Evolutionary conservation across 257 asterid genomes (phyloP).

Genomic region (Capsicum baccatum): DNA sequence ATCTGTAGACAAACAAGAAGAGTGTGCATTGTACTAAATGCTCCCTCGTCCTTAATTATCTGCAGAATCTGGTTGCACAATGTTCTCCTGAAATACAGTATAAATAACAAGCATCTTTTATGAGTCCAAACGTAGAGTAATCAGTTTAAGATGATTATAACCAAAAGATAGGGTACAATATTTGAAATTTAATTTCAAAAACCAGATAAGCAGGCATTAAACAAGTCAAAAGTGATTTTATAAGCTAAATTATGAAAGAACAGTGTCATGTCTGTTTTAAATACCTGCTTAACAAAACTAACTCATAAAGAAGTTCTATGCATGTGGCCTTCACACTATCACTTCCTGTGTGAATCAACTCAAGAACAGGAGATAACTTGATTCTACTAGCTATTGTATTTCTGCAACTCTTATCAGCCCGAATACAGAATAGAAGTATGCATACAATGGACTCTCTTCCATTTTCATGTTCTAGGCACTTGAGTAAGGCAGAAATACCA

Average conservation of each 20-base stretch:
- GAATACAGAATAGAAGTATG: conserved; percentile 65
- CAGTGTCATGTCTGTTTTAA: neutral
- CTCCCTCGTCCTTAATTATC: conserved; percentile 78
- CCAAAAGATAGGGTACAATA: neutral
- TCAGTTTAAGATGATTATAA: too few relatives aligned
- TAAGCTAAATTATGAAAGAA: neutral
- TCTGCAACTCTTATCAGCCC: conserved; percentile 61
- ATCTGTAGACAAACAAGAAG: conserved; percentile 76
- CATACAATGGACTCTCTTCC: conserved; percentile 56
- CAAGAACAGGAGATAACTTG: conserved; percentile 69
- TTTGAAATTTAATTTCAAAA: neutral
- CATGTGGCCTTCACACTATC: conserved; percentile 63
- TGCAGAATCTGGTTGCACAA: conserved; percentile 66
- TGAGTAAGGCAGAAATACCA: conserved; percentile 66
- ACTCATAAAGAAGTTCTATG: conserved; percentile 69
- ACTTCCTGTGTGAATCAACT: conserved; percentile 70
- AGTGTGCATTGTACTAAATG: conserved; percentile 77
- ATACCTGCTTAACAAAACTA: conserved; percentile 74
- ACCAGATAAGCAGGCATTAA: neutral
- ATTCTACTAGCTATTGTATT: conserved; percentile 56
- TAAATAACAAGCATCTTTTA: conserved; percentile 2
- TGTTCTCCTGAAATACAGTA: conserved; percentile 53
- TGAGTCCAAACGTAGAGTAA: neutral
- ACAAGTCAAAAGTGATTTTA: conserved; percentile 19
- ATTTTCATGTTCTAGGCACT: conserved; percentile 56